These are phyloP conservation scores for Diaporthe helianthi DNA, from an alignment of 2,329 filamentous ascomycete species.

Conservation along the genomic window DNA sequence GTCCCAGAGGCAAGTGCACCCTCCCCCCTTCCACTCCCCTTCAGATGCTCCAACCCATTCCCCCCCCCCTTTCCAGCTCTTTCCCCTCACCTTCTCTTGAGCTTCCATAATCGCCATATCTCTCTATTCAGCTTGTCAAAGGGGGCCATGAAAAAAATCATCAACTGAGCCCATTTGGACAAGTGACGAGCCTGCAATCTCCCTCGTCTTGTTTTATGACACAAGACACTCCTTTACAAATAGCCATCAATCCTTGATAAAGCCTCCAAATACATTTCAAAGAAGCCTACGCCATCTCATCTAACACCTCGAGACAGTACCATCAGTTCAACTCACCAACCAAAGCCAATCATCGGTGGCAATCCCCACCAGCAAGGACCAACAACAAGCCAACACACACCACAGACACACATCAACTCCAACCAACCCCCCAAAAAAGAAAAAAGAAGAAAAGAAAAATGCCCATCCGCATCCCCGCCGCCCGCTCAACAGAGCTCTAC, in stretches of 20 bases:
- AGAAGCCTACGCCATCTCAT: not conserved
- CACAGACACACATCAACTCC: not conserved
- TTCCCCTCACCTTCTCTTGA: conserved; percentile 5
- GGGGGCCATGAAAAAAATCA: not conserved
- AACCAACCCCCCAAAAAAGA: conserved; percentile 25
- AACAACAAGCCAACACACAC: not conserved
- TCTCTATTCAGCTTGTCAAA: not conserved
- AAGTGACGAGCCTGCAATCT: not conserved
- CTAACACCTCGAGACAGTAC: not conserved
- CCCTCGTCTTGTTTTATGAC: not conserved
- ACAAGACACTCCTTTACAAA: not conserved
- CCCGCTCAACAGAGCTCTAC: conserved; percentile 56
- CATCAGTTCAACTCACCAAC: not conserved
- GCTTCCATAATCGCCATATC: not conserved
- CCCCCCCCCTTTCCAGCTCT: not conserved
- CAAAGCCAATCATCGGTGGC: not conserved
- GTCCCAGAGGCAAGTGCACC: not conserved
- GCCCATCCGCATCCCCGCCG: conserved; percentile 59
- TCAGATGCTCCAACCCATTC: not conserved
- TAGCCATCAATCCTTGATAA: not conserved
- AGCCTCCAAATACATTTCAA: not conserved
- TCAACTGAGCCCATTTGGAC: not conserved
- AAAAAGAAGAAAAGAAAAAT: conserved; percentile 50
- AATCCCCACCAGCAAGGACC: not conserved
- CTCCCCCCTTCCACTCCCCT: not conserved